Evolutionary conservation across 805 yeast species (phyloP), one percentile per base, ranked within the genome.

Genomic region (Babjeviella inositovora): DNA sequence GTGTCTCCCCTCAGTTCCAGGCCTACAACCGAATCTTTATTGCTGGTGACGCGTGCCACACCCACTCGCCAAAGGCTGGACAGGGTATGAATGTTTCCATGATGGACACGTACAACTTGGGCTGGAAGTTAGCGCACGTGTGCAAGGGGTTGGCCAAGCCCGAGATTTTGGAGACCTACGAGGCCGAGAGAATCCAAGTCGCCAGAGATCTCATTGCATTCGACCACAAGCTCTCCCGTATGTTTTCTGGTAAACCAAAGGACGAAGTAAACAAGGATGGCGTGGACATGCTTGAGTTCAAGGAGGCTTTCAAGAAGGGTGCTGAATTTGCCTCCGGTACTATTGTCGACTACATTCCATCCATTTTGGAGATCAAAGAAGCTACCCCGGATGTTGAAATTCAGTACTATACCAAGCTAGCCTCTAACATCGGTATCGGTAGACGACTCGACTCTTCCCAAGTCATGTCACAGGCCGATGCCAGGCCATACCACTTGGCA

Each of bases 61-160:
- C 48, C 4, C 47, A 43, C 25, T 41, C 47, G 8, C 50, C 50
- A 8, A 41, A 44, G 27, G 50, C 51, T 21, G 51, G 45, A 8
- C 51, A 45, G 24, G 51, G 51, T 13, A 41, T 43, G 50, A 45
- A 45, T 21, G 47, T 40, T 14, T 35, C 43, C 4, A 31, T 38
- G 32, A 28, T 27, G 34, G 49, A 43, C 27, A 43, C 46, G 11
- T 44, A 23, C 25, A 43, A 43, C 23, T 32, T 44, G 13, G 49
- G 43, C 8, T 47, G 50, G 50, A 47, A 47, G 27, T 23, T 47
- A 11, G 50, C 49, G 4, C 29, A 31, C 23, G 47, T 47, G 10
- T 27, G 37, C 25, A 44, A 43, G 19, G 50, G 50, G 4, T 27
- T 41, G 18, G 33, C 45, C n/a, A 21, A 23, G 11, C 25, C 29